Conservation (phyloP, 805 yeast genomes). For the Blastobotrys attinorum region DNA sequence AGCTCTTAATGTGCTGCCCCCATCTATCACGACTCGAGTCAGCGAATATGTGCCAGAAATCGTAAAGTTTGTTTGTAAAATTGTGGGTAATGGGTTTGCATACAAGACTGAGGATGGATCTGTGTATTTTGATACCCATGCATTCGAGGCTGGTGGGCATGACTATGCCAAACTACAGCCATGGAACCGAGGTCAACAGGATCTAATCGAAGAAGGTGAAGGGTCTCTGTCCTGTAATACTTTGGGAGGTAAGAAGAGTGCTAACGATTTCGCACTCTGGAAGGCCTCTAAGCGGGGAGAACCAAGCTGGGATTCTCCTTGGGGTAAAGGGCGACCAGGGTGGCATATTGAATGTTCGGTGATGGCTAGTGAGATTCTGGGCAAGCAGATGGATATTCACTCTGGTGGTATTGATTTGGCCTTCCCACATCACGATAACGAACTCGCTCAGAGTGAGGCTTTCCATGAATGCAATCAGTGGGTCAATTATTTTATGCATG, state of each 20-base stretch:
- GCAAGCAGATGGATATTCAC: constrained; percentile 82
- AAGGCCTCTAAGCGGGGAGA: constrained; percentile 95
- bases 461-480: constrained; percentile 83
- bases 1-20: constrained; percentile 72
- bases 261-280: constrained; percentile 95
- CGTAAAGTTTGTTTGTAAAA: constrained; percentile 64
- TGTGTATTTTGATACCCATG: constrained; percentile 88
- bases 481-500: constrained; percentile 94
- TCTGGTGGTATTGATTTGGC: constrained; percentile 97
- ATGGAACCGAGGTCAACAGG: constrained; percentile 89
- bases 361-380: constrained; percentile 89
- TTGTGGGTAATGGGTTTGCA: constrained; percentile 75
- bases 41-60: constrained; percentile 95
- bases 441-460: constrained; percentile 95
- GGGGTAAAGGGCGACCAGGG: constrained; percentile 98
- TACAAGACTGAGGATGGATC: constrained; percentile 69
- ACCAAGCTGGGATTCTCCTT: constrained; percentile 90
- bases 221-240: constrained; percentile 57
- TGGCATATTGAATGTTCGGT: constrained; percentile 99
- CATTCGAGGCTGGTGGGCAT: constrained; percentile 69
- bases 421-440: constrained; percentile 98
- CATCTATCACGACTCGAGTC: constrained; percentile 85
- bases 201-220: constrained; percentile 87
- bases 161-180: constrained; percentile 95
- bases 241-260: constrained; percentile 53